These are phyloP conservation scores for Cyphellophora europaea DNA, from an alignment of 2,329 filamentous ascomycete species.

Conservation along the genomic window DNA sequence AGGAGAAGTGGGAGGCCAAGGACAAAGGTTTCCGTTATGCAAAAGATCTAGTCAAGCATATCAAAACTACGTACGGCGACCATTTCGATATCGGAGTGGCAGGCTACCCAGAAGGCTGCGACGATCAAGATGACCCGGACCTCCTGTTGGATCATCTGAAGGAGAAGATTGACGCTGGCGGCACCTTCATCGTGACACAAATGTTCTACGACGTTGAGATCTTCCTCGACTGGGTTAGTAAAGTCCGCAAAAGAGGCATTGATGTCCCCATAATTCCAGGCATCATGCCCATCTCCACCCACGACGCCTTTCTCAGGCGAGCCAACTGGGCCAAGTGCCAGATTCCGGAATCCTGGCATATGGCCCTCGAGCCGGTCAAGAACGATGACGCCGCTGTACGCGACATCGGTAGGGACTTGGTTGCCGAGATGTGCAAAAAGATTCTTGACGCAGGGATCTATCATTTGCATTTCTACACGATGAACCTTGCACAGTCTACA, in stretches of 20 bases:
- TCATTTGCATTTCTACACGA: constrained; percentile 97
- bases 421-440: constrained; percentile 82
- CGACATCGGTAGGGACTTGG: constrained; percentile 76
- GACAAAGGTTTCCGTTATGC: constrained; percentile 87
- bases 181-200: constrained; percentile 90
- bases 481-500: constrained; percentile 94
- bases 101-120: constrained; percentile 89
- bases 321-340: constrained; percentile 85
- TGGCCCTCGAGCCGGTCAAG: constrained; percentile 81
- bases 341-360: constrained; percentile 72
- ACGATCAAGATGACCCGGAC: constrained; percentile 84
- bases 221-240: constrained; percentile 82
- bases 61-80: constrained; percentile 67
- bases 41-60: constrained; percentile 79
- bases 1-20: constrained; percentile 85
- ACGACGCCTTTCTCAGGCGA: constrained; percentile 81
- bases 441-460: constrained; percentile 73
- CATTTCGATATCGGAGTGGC: constrained; percentile 98
- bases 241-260: constrained; percentile 78
- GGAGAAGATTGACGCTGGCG: constrained; percentile 92
- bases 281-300: constrained; percentile 91
- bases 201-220: constrained; percentile 99
- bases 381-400: constrained; percentile 91
- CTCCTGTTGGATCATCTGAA: constrained; percentile 83
- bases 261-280: constrained; percentile 73